Conservation (phyloP, 148 eudicot genomes). For the Chenopodium quinoa region DNA sequence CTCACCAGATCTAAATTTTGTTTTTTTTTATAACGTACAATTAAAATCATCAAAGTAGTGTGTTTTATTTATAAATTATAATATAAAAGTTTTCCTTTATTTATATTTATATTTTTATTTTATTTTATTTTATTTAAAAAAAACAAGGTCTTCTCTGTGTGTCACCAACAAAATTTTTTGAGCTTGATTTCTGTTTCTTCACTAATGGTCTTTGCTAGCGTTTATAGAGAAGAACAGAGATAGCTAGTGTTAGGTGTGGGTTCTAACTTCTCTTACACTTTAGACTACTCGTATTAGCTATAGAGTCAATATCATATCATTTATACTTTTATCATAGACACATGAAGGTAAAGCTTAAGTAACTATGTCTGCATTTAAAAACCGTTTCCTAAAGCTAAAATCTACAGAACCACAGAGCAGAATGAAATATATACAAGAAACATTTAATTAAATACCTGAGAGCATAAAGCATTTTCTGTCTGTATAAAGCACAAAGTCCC, state of each 20-base stretch:
- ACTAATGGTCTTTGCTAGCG: background rate
- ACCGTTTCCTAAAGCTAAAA: background rate
- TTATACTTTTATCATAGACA: background rate
- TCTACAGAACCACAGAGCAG: background rate
- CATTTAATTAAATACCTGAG: slow-evolving; percentile 10
- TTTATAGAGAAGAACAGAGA: background rate
- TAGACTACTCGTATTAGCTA: background rate
- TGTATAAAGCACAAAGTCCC: slow-evolving; percentile 52
- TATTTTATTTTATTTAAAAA: too few species aligned
- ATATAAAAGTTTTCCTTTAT: too few species aligned
- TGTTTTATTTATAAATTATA: too few species aligned
- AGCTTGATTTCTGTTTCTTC: background rate
- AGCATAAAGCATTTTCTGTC: slow-evolving; percentile 17
- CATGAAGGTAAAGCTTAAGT: background rate
- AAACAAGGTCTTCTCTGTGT: background rate
- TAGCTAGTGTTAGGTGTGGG: background rate
- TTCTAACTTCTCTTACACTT: background rate
- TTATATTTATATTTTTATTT: too few species aligned
- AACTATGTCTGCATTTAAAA: too few species aligned
- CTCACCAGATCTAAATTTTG: background rate
- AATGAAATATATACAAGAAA: too few species aligned
- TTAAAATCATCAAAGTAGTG: too few species aligned
- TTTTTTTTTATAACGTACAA: too few species aligned
- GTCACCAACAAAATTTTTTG: background rate
- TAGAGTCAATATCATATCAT: background rate